Base-by-base conservation (phyloP, 2,329 filamentous ascomycete species). In the Aspergillus proliferans region DNA sequence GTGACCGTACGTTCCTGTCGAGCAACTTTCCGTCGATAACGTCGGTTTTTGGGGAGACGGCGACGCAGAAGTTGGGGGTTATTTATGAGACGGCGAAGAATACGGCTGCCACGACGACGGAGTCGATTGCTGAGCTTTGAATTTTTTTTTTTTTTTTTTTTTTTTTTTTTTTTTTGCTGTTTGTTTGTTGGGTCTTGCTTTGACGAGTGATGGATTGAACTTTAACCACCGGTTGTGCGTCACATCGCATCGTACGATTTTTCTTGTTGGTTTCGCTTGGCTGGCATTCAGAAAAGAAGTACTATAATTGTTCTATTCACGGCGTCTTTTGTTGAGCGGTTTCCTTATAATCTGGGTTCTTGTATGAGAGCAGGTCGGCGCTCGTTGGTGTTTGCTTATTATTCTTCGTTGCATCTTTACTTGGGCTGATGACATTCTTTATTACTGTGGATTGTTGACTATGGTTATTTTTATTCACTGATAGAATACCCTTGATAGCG, bases 1-100 rank as follows among this genome's bases (percentile, higher is more conserved):
- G 93, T 58, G 90, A 95, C 50, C 64, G 67, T 30, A 63, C 68
- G 7, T 68, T 72, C 54, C 67, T 66, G 47, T 60, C 66, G 18
- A 47, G 58, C 12, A 61, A 58, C 8, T 56, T 69, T 12, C 55
- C 60, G 18, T 62, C 65, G 3, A 58, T 69, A 49, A 65, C 59
- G 40, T 62, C 67, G 4, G 63, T 65, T 5, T 62, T 69, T 28
- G 58, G 61, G 1, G 64, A 65, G 33, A 59, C 50, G 21, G 59
- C 58, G 24, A 68, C 63, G 1, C 58, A 59, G 40, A 58, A 52
- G 6, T 47, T 69, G 2, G 78, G 76, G 51, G 74, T 78, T 50
- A 71, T 77, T 40, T 74, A 72, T 51, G 71, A 74, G 51, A 71
- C 72, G 33, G 74, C 71, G 19, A 73, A 75, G 61, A 71, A 70